phyloP scores from a whole-genome alignment of 305 asterid genomes.

The Striga hermonthica region DNA sequence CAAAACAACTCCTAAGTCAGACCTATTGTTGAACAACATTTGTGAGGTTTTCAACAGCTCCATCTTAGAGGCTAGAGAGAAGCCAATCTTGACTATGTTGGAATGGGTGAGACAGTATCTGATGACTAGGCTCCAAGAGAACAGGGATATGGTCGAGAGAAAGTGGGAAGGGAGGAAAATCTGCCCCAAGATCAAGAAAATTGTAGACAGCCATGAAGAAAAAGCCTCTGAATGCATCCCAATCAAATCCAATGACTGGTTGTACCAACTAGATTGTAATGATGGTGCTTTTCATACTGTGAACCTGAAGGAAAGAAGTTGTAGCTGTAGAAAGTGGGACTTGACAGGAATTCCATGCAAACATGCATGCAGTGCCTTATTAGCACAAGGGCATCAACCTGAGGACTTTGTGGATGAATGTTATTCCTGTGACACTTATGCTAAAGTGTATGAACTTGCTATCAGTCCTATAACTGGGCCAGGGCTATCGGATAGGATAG shows the following conservation, averaged over 20 bases:
- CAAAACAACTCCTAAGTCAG: not conserved
- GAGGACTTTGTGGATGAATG: too few relatives aligned
- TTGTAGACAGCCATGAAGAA: not conserved
- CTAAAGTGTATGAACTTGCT: too few relatives aligned
- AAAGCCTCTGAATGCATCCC: not conserved
- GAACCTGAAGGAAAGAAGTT: too few relatives aligned
- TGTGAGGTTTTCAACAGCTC: not conserved
- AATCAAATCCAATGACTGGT: not conserved
- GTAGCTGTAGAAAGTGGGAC: too few relatives aligned
- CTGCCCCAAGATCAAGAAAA: not conserved
- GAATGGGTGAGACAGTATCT: constrained; percentile 15
- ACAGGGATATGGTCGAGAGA: not conserved
- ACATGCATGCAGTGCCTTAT: too few relatives aligned
- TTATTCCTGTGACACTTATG: too few relatives aligned
- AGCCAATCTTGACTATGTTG: constrained; percentile 9
- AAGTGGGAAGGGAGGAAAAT: not conserved
- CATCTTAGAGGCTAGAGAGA: not conserved
- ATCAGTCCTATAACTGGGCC: too few relatives aligned
- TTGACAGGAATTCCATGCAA: too few relatives aligned
- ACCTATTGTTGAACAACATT: not conserved
- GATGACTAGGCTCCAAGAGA: not conserved
- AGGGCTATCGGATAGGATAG: too few relatives aligned
- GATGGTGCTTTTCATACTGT: too few relatives aligned
- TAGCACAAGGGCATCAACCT: too few relatives aligned
- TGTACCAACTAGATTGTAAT: too few relatives aligned